Evolutionary conservation across 352 stramenopile species (phyloP), one percentile per base, ranked within the genome.

Genomic region (Phytophthora palmivora): DNA sequence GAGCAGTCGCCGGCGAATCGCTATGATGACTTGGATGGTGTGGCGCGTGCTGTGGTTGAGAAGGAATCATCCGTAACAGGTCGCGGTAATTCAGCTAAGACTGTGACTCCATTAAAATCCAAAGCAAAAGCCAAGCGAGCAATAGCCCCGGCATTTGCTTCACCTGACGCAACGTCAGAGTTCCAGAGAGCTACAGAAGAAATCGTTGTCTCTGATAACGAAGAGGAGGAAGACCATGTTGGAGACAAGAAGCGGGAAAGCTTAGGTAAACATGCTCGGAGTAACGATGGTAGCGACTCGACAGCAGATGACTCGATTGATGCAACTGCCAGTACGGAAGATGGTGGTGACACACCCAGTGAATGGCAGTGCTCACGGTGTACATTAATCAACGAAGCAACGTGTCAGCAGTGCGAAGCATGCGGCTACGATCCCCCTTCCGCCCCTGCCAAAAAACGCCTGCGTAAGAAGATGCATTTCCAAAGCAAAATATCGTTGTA

Each of bases 311-410:
- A 56, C n/a, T 68, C 54, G 14, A 48, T 60, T 60, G 32, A 60
- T 34, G 33, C 11, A 15, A 59, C 32, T 36, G 47, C 51, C 16
- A 51, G 36, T 28, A 36, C 49, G 12, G 63, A 70, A 49, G 63
- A 70, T 50, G 42, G 37, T 16, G 53, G 14, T 22, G 61, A 66
- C 32, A 54, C 47, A 14, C 48, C 73, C 15, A 74, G 33, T 30
- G 74, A 84, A 24, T 94, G 84, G 84, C 74, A 88, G 37, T 94
- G 84, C 51, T 87, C 78, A 37, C 77, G 82, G 24, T 94, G 84
- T 76, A 94, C 84, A 61, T 72, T 94, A 63, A 72, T 94, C 60
- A 94, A 94, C 65, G 80, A 91, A 39, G 43, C 63, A n/a, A 57
- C 54, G 3, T 76, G 67, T 26, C 64, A 62, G 38, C 62, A 82